Conservation (phyloP, 345 rosid genomes). For the Populus alba region DNA sequence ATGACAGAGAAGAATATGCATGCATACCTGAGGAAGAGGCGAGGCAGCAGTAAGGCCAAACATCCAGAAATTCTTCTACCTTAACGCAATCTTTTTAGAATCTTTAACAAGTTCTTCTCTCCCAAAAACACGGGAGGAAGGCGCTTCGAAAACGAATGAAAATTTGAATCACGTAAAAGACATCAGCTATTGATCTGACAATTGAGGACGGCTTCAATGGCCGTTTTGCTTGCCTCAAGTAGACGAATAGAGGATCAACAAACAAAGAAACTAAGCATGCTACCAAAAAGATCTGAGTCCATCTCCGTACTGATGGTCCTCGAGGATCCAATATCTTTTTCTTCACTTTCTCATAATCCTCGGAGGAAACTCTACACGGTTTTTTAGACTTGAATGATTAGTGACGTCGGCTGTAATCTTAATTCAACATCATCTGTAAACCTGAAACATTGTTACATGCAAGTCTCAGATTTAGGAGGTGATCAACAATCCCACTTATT, state of each 20-base stretch:
- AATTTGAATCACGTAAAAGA: constrained; percentile 67
- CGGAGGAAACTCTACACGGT: constrained; percentile 69
- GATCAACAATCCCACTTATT: background rate
- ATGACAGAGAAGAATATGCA: background rate
- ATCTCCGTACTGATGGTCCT: constrained; percentile 50
- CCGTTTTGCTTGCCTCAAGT: constrained; percentile 1
- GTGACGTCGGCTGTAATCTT: constrained; percentile 34
- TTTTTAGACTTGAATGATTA: constrained; percentile 64
- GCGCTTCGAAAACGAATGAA: constrained; percentile 70
- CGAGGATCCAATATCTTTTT: constrained; percentile 73
- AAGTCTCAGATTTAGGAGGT: constrained; percentile 1
- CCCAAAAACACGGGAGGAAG: constrained; percentile 86
- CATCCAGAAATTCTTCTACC: constrained; percentile 61
- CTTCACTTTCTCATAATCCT: constrained; percentile 62
- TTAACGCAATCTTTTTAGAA: constrained; percentile 52
- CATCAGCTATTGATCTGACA: constrained; percentile 66
- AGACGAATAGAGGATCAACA: constrained; percentile 80
- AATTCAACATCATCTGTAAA: constrained; percentile 56
- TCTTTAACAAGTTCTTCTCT: constrained; percentile 89
- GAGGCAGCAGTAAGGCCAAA: constrained; percentile 51
- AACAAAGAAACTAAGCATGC: constrained; percentile 72
- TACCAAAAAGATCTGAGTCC: constrained; percentile 73
- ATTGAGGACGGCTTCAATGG: constrained; percentile 55
- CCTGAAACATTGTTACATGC: constrained; percentile 28
- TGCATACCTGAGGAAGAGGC: constrained; percentile 62